A percentile compares a stretch with the other conserved stretches of the same genome.
phyloP scores from a whole-genome alignment of 73 alveolate genomes.

The Paramecium pentaurelia region DNA sequence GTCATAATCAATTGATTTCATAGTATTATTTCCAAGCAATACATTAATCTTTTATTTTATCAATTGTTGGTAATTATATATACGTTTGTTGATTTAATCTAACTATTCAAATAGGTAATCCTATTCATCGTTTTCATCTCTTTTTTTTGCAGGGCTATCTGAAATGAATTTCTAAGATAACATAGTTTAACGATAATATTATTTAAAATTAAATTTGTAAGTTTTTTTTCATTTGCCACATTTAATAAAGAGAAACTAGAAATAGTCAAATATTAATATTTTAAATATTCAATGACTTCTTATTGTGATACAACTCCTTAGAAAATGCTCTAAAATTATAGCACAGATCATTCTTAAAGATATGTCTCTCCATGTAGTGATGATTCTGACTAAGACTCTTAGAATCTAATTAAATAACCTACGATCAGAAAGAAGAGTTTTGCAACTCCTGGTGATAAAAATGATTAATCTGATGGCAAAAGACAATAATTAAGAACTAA shows the following conservation, averaged over 20 bases:
- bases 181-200: constrained; percentile 19
- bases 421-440: neutral
- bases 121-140: neutral
- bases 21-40: neutral
- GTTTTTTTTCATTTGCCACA: neutral
- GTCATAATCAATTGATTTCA: neutral
- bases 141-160: constrained; percentile 4
- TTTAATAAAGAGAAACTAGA: neutral
- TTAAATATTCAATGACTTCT: neutral
- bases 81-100: neutral
- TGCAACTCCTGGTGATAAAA: constrained; percentile 1
- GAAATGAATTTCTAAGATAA: neutral
- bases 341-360: constrained; percentile 11
- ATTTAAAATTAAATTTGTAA: constrained; percentile 2
- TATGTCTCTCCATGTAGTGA: neutral
- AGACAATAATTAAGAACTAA: neutral
- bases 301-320: neutral
- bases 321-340: neutral
- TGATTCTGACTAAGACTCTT: neutral
- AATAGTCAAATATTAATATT: neutral
- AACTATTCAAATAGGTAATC: constrained; percentile 14
- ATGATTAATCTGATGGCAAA: neutral
- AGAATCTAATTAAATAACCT: neutral
- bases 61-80: neutral
- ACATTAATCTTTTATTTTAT: neutral